Evolutionary conservation across 768 basidiomycete genomes (phyloP), one percentile per base, ranked within the genome.

Genomic region (Russula compacta): DNA sequence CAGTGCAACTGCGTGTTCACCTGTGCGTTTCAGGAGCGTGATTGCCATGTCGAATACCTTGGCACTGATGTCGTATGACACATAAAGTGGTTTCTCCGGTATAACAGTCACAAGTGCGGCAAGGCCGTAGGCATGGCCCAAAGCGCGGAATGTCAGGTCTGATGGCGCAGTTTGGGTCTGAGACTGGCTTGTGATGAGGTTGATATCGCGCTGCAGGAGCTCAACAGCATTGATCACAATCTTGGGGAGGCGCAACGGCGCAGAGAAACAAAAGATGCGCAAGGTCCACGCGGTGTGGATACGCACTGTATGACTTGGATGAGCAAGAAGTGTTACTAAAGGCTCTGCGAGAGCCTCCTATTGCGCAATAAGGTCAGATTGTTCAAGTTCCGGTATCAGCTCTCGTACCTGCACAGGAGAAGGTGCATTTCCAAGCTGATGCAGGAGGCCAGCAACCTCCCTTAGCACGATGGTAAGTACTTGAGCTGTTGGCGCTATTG

Each of bases 21-120:
- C 89, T 0, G 92, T 88, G 38, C 87, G 83, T 69, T 95, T 98
- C 56, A 99, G 80, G 10, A 99, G 81, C 58, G 88, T 85, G 2
- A 89, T 91, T 1, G 95, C 89, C 72, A 91, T 87, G 68, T 97
- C 92, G 58, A 98, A 83, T 17, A 94, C 87, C 70, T 89, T 95
- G 5, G 92, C 84, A 42, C 86, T 86, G 66, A 95, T 83, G 69
- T 98, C 95, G 73, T 93, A 93, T 6, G 94, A 95, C 48, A 95
- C 90, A 67, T 98, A 98, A 1, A 99, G 78, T 0, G 95, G 93
- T 24, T 91, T 82, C 61, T 87, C 82, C 0, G 92, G 89, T 39
- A 95, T 88, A 59, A 92, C 79, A 29, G 92, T 85, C 12, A 98
- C 83, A 32, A 98, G 79, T 4, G 89, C 87, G 2, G 92, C 86